Percentiles rank a stretch among this genome's conserved stretches.
These are phyloP conservation scores for Nannochloropsis gaditana DNA, from an alignment of 108 stramenopile species.

Conservation along the genomic window DNA sequence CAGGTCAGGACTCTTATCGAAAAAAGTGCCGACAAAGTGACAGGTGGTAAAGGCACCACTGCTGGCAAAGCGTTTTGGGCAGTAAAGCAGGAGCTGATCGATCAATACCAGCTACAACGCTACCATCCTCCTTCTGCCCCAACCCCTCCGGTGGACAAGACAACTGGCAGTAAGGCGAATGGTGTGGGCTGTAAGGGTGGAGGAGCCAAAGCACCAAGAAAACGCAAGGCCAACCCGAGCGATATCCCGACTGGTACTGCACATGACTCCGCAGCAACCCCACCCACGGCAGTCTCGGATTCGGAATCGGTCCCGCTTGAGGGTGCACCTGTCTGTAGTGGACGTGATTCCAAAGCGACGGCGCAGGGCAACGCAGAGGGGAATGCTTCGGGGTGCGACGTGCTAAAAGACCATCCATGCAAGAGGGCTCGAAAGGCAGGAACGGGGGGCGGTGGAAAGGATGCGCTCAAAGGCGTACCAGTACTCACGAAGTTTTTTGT, in stretches of 20 bases:
- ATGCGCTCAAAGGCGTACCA: background rate
- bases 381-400: background rate
- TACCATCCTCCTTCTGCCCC: background rate
- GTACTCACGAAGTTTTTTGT: background rate
- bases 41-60: background rate
- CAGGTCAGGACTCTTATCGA: slow-evolving; percentile 4
- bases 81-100: background rate
- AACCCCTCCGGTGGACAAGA: background rate
- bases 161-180: no score
- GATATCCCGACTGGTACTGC: background rate
- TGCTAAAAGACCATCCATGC: background rate
- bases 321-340: no score
- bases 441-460: background rate
- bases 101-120: background rate
- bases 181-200: no score
- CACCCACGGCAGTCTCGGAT: background rate
- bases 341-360: no score
- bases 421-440: background rate
- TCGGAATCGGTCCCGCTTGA: no score
- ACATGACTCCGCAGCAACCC: background rate
- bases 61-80: background rate
- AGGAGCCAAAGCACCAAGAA: background rate
- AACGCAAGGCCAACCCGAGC: background rate
- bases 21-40: background rate
- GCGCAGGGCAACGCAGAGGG: no score